Evolutionary conservation across 768 basidiomycete species (phyloP).

Genomic region (Hirschioporus abietinus): DNA sequence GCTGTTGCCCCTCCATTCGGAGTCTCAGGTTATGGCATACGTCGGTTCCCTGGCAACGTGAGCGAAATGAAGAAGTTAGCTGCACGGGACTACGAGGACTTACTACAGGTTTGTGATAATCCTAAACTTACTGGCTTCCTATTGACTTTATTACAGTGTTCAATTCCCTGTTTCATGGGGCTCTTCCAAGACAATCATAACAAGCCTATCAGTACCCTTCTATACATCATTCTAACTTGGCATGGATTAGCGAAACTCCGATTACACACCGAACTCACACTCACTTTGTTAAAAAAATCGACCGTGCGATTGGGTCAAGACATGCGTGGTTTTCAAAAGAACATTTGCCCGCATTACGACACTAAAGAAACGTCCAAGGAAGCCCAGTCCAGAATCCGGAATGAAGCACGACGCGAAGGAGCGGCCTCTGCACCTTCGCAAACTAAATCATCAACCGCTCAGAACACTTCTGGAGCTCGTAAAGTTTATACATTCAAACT

Average conservation of each 20-base stretch:
- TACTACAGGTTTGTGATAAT: conserved; percentile 11
- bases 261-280: conserved; percentile 8
- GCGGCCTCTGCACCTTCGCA: conserved; percentile 5
- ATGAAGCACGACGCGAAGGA: conserved; percentile 5
- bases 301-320: conserved; percentile 16
- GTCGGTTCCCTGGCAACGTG: conserved; percentile 9
- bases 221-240: conserved; percentile 2
- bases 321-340: conserved; percentile 17
- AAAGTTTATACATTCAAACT: conserved; percentile 22
- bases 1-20: conserved; percentile 3
- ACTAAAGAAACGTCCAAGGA: conserved; percentile 30
- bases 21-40: conserved; percentile 5
- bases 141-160: conserved; percentile 21
- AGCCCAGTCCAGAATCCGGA: conserved; percentile 16
- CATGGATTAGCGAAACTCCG: conserved; percentile 11
- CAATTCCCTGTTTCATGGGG: conserved; percentile 35
- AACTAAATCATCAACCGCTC: neutral
- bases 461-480: conserved; percentile 5
- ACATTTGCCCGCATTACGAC: conserved; percentile 17
- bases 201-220: neutral
- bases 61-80: conserved; percentile 16
- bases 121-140: neutral
- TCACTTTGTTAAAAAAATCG: conserved; percentile 17
- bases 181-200: conserved; percentile 26
- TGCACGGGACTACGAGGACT: conserved; percentile 15